Base-by-base conservation (phyloP, 2,329 filamentous ascomycete genomes). In the Diaporthe sp. region DNA sequence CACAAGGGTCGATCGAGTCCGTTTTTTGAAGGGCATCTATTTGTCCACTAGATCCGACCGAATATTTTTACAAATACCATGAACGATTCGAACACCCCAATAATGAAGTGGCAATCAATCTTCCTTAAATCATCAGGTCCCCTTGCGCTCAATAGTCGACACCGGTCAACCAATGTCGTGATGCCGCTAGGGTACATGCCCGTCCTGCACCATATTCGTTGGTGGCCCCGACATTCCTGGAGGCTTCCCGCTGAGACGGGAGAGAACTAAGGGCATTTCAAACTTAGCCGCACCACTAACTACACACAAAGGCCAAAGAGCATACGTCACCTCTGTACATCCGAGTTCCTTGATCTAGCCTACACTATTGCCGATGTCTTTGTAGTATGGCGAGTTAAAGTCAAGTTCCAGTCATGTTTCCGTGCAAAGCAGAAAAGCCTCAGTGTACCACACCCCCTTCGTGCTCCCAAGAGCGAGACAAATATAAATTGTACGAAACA, bases 141-240 rank as follows among this genome's bases (percentile, higher is more conserved):
- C 39, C 13, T 42, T 42, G 39, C 1, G 13, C 13, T 12, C 39
- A 42, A 37, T 37, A 5, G 34, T 37, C 34, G 9, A 37, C 34
- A 37, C 31, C 31, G 31, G 31, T 31, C 31, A 3, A 31, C 31
- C 3, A 31, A 39, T 39, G 8, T 44, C 42, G 42, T 13, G 42
- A 44, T 17, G 15, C 42, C 15, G 13, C 13, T 17, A 17, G 15
- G 12, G 4, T 13, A 17, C 4, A 9, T 44, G 42, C 25, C 84
- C 39, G 91, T 84, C 78, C 86, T 87, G 65, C 85, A 51, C 44
- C 10, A 25, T 51, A 12, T 25, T 9, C 6, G 4, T 25, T 25
- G 49, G 10, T 22, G 25, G 25, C 10, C 49, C n/a, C 22, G 1
- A 4, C 8, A 25, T 3, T 2, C n/a, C 12, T n/a, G 3, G 1